Percentiles rank a stretch among this genome's conserved stretches.
Evolutionary conservation across 495 filamentous ascomycete genomes (phyloP).

Genomic region (Entonaema liquescens): DNA sequence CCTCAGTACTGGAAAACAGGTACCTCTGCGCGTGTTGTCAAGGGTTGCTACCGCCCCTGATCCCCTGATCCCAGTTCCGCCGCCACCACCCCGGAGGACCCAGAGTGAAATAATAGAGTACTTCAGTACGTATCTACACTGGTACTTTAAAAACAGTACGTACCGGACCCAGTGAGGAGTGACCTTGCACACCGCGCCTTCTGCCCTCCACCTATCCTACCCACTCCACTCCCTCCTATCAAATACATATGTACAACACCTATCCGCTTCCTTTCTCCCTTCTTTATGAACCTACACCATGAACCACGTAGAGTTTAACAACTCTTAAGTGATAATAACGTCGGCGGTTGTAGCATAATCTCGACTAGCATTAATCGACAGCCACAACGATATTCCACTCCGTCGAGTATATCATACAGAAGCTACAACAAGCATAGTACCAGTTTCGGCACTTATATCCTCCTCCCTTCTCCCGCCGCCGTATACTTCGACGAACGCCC

Average conservation of each 20-base stretch:
- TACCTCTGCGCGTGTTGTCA: constrained; percentile 43
- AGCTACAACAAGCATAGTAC: constrained; percentile 19
- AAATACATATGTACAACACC: constrained; percentile 48
- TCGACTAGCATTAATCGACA: constrained; percentile 35
- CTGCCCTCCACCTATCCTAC: constrained; percentile 36
- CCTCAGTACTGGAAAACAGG: constrained; percentile 5
- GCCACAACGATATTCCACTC: neutral
- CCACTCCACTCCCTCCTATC: constrained; percentile 45
- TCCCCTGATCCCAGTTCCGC: constrained; percentile 38
- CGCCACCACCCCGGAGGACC: constrained; percentile 31
- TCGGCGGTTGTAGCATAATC: constrained; percentile 35
- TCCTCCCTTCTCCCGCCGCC: constrained; percentile 6
- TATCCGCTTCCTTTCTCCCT: constrained; percentile 32
- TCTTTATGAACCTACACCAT: constrained; percentile 31
- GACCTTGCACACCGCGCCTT: constrained; percentile 46
- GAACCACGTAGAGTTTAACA: constrained; percentile 36
- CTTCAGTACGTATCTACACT: neutral
- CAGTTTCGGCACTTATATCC: constrained; percentile 16
- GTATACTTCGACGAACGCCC: constrained; percentile 14
- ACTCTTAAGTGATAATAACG: constrained; percentile 33
- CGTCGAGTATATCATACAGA: constrained; percentile 30
- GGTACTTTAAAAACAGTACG: constrained; percentile 19
- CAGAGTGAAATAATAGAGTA: constrained; percentile 34
- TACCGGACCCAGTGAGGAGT: constrained; percentile 35
- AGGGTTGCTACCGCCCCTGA: constrained; percentile 40